Conservation (phyloP, 768 basidiomycete genomes). For the Lactifluus subvellereus region DNA sequence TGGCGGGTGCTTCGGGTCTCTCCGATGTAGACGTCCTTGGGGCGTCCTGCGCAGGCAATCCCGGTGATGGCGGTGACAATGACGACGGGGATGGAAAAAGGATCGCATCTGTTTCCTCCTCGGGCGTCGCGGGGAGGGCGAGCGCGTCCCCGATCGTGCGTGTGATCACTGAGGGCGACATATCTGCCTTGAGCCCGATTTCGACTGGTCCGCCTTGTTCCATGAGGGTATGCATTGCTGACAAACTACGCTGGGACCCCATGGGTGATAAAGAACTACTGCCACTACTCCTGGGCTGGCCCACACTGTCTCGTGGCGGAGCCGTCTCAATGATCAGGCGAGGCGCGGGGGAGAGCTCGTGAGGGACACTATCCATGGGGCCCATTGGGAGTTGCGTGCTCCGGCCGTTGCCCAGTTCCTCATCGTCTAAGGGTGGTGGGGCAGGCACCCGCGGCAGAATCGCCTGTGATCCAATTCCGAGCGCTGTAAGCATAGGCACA, state of each 20-base stretch:
- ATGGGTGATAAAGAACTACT: not conserved
- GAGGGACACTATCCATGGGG: constrained; percentile 10
- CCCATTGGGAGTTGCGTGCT: not conserved
- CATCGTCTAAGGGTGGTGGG: constrained; percentile 15
- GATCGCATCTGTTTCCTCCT: constrained; percentile 3
- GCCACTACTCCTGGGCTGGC: not conserved
- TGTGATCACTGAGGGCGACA: constrained; percentile 34
- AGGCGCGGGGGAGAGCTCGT: not conserved
- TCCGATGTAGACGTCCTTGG: not conserved
- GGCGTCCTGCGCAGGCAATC: not conserved
- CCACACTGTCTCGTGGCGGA: not conserved
- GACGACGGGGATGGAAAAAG: not conserved
- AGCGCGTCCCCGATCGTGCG: constrained; percentile 36
- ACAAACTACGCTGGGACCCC: constrained; percentile 27
- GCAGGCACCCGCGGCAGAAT: constrained; percentile 30
- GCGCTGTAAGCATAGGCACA: constrained; percentile 31
- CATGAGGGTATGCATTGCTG: constrained; percentile 60
- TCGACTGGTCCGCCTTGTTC: constrained; percentile 61
- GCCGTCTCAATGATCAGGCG: not conserved
- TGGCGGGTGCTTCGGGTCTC: not conserved
- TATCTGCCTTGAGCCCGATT: constrained; percentile 42
- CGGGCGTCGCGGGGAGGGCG: constrained; percentile 10
- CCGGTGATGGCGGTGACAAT: not conserved
- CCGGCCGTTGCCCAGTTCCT: not conserved
- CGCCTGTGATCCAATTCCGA: constrained; percentile 64